These are phyloP conservation scores for Stromatinia cepivora DNA, from an alignment of 2,329 filamentous ascomycete species.

Conservation along the genomic window DNA sequence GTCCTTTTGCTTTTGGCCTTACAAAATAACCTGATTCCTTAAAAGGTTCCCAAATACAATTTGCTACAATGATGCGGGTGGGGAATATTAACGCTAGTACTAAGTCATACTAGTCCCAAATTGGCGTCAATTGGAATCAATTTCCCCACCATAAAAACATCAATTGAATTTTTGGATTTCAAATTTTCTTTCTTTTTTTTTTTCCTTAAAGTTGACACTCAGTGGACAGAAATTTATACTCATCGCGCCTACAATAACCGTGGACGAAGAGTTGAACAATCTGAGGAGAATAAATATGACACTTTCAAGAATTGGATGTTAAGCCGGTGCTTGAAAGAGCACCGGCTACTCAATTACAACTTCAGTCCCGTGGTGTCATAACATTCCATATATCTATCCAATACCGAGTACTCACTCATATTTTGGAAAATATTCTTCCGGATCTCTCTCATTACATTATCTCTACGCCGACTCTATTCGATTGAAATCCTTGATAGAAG, in stretches of 20 bases:
- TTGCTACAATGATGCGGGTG: slow-evolving; percentile 16
- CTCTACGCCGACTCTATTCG: not conserved
- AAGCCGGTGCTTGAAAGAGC: slow-evolving; percentile 36
- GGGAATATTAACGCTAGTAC: not conserved
- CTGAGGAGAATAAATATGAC: slow-evolving; percentile 50
- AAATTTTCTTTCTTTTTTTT: slow-evolving; percentile 43
- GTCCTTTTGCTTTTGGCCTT: not conserved
- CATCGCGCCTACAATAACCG: slow-evolving; percentile 46
- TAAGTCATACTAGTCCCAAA: not conserved
- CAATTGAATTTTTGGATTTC: not conserved
- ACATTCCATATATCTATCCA: slow-evolving; percentile 30
- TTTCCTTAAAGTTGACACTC: slow-evolving; percentile 56
- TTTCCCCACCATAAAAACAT: slow-evolving; percentile 21
- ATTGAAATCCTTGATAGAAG: not conserved
- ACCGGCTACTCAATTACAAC: slow-evolving; percentile 32
- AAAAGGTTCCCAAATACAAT: slow-evolving; percentile 16
- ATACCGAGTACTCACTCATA: no score
- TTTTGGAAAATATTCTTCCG: slow-evolving; percentile 27
- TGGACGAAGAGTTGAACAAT: slow-evolving; percentile 58
- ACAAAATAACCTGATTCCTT: not conserved
- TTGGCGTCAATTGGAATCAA: not conserved
- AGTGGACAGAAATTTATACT: slow-evolving; percentile 58
- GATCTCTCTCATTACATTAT: slow-evolving; percentile 27
- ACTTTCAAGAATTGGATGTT: slow-evolving; percentile 42
- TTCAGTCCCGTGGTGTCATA: slow-evolving; percentile 41